Evolutionary conservation across 257 asterid species (phyloP), one percentile per base, ranked within the genome.

Genomic region (Craterostigma plantagineum): DNA sequence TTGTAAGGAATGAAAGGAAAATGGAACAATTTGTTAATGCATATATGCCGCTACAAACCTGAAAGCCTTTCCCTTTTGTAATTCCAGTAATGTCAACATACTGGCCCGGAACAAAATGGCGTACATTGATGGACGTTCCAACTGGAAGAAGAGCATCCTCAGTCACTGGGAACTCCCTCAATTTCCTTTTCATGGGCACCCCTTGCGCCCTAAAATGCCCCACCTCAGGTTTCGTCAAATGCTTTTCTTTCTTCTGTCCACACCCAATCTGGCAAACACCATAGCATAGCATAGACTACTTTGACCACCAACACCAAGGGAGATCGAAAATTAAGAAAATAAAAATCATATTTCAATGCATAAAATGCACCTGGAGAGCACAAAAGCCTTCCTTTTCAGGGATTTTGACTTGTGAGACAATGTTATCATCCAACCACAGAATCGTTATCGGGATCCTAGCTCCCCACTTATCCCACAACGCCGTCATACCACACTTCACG

Each of bases 391-490:
- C 98, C 3, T 61, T 82, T 15, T 79, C 81, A 4, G 90, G 93
- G 3, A 73, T 71, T 56, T 87, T 87, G 59, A 87, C 91, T 52
- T 87, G 98, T 1, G 92, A 71, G 34, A 87, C 98, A 47, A 87
- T 64, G 65, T 87, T 87, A 51, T 87, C 98, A 16, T 87, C 98
- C 49, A 87, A 37, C 87, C 91, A 79, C 6, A 87, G 93, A 42
- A 87, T 58, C 0, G 90, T 53, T 11, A 87, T 79, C 4, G 98
- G 98, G 49, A 87, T 38, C 48, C 95, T 63, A 7, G 72, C 85
- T 9, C 98, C 98, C 98, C 95, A 87, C 61, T 82, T 87, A 61
- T 87, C 95, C 98, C 98, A 87, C 33, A 87, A 42, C 15, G 93
- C 98, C 36, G 90, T 87, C 98, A 87, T 87, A 43, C 98, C 95